phyloP scores from a whole-genome alignment of 495 filamentous ascomycete genomes.

The Parathielavia appendiculata region DNA sequence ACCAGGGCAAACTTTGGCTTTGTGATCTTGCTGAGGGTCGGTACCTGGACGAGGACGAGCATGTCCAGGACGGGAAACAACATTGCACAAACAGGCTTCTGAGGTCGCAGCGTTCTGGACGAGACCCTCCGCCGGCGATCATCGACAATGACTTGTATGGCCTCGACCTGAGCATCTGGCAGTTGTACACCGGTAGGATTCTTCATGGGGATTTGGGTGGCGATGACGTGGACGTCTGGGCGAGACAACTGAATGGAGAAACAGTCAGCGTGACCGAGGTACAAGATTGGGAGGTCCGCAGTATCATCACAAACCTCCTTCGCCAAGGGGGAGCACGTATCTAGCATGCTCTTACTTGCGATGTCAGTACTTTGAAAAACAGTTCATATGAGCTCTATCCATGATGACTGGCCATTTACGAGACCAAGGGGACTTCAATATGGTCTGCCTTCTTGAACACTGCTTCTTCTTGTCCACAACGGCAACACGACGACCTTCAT shows the following conservation, averaged over 20 bases:
- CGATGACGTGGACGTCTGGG: constrained; percentile 1
- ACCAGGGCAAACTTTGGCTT: background rate
- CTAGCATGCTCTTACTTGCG: background rate
- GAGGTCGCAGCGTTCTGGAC: background rate
- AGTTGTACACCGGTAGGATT: constrained; percentile 11
- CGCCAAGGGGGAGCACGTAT: constrained; percentile 15
- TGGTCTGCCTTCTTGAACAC: too few relatives aligned
- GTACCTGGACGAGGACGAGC: constrained; percentile 10
- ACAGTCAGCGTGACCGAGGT: constrained; percentile 3
- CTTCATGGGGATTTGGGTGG: constrained; percentile 5
- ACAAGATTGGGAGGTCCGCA: constrained; percentile 2
- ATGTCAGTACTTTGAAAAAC: too few relatives aligned
- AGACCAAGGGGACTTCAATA: too few relatives aligned
- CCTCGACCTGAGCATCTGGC: constrained; percentile 14
- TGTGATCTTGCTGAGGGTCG: constrained; percentile 6
- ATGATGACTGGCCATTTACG: too few relatives aligned
- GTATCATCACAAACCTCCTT: constrained; percentile 6
- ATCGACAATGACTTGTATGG: constrained; percentile 12
- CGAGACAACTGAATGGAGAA: constrained; percentile 8
- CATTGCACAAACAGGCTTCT: constrained; percentile 9
- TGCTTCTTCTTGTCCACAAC: too few relatives aligned
- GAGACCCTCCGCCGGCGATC: constrained; percentile 1
- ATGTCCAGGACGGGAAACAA: background rate
- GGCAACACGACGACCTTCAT: too few relatives aligned
- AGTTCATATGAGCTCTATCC: too few relatives aligned